Percentiles rank a stretch among this genome's conserved stretches.
Conservation (phyloP, 2,329 filamentous ascomycete species). For the Aspergillus alliaceus region DNA sequence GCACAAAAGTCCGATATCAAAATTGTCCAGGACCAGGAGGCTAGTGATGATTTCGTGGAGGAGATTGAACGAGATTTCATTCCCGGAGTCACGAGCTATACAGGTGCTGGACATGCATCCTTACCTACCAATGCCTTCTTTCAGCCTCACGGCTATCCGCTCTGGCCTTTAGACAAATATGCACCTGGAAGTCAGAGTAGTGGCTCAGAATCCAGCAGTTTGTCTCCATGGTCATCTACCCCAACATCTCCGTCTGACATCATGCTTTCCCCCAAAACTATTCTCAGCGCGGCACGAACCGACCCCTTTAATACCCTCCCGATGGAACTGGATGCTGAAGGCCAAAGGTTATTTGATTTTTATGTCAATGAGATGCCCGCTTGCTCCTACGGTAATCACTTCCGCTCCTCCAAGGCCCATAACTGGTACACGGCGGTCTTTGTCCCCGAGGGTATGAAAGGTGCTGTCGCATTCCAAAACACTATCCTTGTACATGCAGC, state of each 20-base stretch:
- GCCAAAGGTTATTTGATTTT: constrained; percentile 39
- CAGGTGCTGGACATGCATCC: not conserved
- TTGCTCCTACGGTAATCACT: constrained; percentile 40
- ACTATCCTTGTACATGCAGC: constrained; percentile 41
- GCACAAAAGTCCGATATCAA: not conserved
- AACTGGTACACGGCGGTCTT: constrained; percentile 42
- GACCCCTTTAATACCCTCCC: constrained; percentile 41
- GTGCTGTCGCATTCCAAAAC: constrained; percentile 38
- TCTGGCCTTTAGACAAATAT: constrained; percentile 1
- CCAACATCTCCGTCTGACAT: constrained; percentile 17
- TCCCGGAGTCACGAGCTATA: not conserved
- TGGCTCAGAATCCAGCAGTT: constrained; percentile 10
- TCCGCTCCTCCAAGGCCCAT: constrained; percentile 33
- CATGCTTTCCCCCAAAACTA: constrained; percentile 28
- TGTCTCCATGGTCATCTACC: constrained; percentile 15
- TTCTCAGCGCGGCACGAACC: constrained; percentile 38
- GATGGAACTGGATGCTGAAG: constrained; percentile 30
- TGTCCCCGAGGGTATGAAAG: constrained; percentile 43
- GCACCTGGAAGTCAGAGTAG: constrained; percentile 9
- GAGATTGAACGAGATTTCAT: constrained; percentile 1
- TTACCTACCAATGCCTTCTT: not conserved
- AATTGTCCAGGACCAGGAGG: not conserved
- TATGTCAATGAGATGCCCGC: constrained; percentile 43
- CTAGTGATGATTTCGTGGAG: not conserved
- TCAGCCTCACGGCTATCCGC: not conserved